Base-by-base conservation (phyloP, 768 basidiomycete species). In the Hygrophorus russula region DNA sequence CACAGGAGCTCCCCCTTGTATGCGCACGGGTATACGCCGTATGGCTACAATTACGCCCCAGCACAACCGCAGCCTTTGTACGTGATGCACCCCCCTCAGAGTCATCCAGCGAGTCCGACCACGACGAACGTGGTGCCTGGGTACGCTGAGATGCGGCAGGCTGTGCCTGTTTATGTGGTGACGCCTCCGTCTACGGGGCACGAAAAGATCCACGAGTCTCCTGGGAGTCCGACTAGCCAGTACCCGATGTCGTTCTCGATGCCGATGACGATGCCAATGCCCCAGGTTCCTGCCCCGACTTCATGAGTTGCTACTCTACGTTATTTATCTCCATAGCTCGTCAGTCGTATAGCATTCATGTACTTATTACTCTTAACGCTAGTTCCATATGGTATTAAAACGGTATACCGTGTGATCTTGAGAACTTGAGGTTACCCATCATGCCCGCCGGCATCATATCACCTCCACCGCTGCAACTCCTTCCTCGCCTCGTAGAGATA, bases 401-500 rank as follows among this genome's bases (percentile, higher is more conserved):
- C 7, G 24, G 24, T 24, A 24, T 24, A 24, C 3, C 24, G n/a
- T n/a, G n/a, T n/a, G n/a, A n/a, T 24, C 4, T 24, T 24, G 24
- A n/a, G n/a, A n/a, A n/a, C n/a, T n/a, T n/a, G n/a, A n/a, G n/a
- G n/a, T n/a, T n/a, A n/a, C n/a, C 24, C 4, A 7, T 24, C 24
- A 24, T 24, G 24, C 24, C 24, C 24, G 7, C 24, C 7, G 24
- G 24, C 24, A 24, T 7, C 3, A 24, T 24, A 24, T 24, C 24
- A 7, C 24, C 24, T 24, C 24, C 24, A 24, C 24, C 24, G 24
- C 24, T 24, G 24, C 4, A 3, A 35, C 13, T 35, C 4, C 33
- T 17, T n/a, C 17, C 33, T 35, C 33, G 33, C 13, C 33, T 35
- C 9, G 28, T 37, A 28, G 65, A 64, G 44, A 61, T 64, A 20